Base-by-base conservation (phyloP, 345 rosid genomes). In the Raphanus sativus region DNA sequence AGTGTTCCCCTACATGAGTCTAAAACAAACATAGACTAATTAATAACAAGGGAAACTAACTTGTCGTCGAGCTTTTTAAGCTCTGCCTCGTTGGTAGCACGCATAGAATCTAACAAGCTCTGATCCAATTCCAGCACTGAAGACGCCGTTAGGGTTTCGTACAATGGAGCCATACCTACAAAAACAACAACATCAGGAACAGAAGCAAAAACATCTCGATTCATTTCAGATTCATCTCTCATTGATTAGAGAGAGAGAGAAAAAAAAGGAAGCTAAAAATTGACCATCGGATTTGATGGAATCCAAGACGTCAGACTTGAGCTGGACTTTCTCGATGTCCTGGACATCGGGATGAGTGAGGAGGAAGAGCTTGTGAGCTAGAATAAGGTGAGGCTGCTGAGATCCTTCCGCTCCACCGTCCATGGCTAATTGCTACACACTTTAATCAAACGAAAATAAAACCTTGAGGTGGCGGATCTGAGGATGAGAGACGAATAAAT, bases 321-420 rank as follows among this genome's bases (percentile, higher is more conserved):
- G 94, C 40, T 84, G 90, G 76, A 92, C 94, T 89, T 91, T 93
- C 86, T 93, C 97, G 69, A 91, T 93, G 87, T 93, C 98, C 52
- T 76, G 89, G 0, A 91, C 92, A 72, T 90, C 97, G 4, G 86
- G 89, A 70, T 89, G 96, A 3, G 85, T 89, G 33, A 95, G 84
- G 45, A 89, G 98, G 84, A 91, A 95, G 65, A 85, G 89, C 81
- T 90, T 89, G 90, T 90, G 61, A 0, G 93, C 96, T 21, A 95
- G 91, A n/a, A 86, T 79, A 45, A 95, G 93, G 40, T 92, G 98
- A 56, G 94, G 83, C 70, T 92, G 96, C 83, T 95, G 97, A 61
- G 87, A 75, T 84, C 90, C 99, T 45, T 92, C 99, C 1, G 86
- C 82, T 12, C 80, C 84, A 80, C 81, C 74, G 72, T 94, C 99